Evolutionary conservation across 2,329 filamentous ascomycete species (phyloP), one percentile per base, ranked within the genome.

Genomic region (Apiospora pterosperma): DNA sequence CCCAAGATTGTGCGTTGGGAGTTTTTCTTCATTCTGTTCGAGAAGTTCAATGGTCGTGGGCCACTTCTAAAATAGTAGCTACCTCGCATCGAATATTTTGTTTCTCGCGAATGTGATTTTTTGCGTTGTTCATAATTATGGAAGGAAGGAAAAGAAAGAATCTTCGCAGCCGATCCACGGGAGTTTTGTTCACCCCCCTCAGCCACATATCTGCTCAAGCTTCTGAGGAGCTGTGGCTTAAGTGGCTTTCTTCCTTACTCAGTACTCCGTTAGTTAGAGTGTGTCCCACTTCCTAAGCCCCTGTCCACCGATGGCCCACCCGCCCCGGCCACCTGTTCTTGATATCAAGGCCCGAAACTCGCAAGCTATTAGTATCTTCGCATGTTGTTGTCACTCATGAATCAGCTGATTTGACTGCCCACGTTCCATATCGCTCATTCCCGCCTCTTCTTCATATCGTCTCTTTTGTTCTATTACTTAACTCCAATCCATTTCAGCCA

Each of bases 1-100:
- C 83, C 83, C 83, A 85, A 85, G 83, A 85, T 84, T 84, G 82
- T 80, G 79, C 83, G 81, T 72, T 80, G 75, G 77, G 71, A 68
- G 69, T 82, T 81, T 67, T 75, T 85, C 83, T 85, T 78, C 83
- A 80, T 85, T 81, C 79, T 82, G 72, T 78, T 77, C 78, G 76
- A 81, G 78, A 77, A 72, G 70, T 74, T 74, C 75, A 74, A 79
- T 82, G 80, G 82, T 85, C 83, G 65, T 85, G 82, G 82, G 78
- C 72, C 73, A 74, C 74, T 71, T 69, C 71, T 74, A 74, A 75
- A 77, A 74, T 21, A 55, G 28, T 16, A 55, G 48, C 70, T 71
- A 79, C 82, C 82, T 85, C 81, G 77, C 80, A 81, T 76, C 79
- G 25, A 62, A 76, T 80, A 75, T 73, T 70, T 68, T 70, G 66